Evolutionary conservation across 2,329 filamentous ascomycete genomes (phyloP).

Genomic region (Neonectria sp.): DNA sequence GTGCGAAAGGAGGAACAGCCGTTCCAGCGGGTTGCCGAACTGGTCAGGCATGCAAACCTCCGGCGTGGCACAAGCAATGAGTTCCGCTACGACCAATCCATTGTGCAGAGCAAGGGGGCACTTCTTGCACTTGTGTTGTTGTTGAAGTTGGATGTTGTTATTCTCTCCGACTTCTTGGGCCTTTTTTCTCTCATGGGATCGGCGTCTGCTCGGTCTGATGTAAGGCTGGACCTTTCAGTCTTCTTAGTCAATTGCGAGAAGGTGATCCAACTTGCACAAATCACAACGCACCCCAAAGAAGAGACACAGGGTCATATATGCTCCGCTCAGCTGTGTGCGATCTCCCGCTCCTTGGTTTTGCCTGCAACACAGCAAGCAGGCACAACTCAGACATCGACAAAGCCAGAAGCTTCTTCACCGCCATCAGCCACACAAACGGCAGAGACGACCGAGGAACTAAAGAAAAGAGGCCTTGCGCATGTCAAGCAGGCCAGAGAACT

Average conservation of each 20-base stretch:
- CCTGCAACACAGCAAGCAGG: neutral
- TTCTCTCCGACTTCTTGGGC: conserved; percentile 52
- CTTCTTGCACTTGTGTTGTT: conserved; percentile 62
- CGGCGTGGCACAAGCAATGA: conserved; percentile 37
- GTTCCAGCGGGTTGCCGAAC: conserved; percentile 61
- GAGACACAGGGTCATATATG: conserved; percentile 67
- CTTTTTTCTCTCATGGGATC: neutral
- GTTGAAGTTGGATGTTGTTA: conserved; percentile 63
- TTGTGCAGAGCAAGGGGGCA: conserved; percentile 53
- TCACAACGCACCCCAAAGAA: conserved; percentile 56
- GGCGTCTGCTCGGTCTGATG: neutral
- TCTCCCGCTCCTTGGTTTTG: conserved; percentile 42
- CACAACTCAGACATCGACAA: conserved; percentile 50
- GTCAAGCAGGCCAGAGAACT: neutral
- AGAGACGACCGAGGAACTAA: neutral
- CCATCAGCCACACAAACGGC: too few species aligned
- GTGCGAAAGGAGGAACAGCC: conserved; percentile 64
- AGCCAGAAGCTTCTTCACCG: conserved; percentile 48
- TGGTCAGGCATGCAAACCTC: conserved; percentile 58
- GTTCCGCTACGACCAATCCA: conserved; percentile 55
- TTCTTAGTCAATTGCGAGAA: neutral
- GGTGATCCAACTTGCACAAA: conserved; percentile 57
- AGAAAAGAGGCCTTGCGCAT: neutral
- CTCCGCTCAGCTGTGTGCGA: conserved; percentile 62
- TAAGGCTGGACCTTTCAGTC: neutral